Base-by-base conservation (phyloP, 495 filamentous ascomycete species). In the Penicillium pancosmium region DNA sequence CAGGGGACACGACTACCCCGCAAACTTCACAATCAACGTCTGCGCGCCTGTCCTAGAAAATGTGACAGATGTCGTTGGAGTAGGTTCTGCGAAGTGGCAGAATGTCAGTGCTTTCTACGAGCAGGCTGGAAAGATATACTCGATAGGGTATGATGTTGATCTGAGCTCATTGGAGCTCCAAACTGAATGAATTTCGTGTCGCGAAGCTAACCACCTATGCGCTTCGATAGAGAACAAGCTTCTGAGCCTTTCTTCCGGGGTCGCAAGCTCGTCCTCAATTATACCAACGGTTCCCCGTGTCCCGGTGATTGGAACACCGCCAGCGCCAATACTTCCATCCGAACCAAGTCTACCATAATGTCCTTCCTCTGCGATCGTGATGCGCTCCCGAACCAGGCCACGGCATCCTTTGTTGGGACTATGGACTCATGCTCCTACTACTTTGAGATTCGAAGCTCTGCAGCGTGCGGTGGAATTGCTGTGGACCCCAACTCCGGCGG, bases 21-120 rank as follows among this genome's bases (percentile, higher is more conserved):
- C 88, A 13, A 98, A 98, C 74, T 98, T 99, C 69, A 97, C 92
- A 1, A 68, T 99, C 54, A 99, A 99, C 67, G 88, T 99, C 63
- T 99, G 95, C 73, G 88, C 83, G 46, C 83, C 92, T 1, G 91
- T 97, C 21, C 83, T 98, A 34, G 90, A 95, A 62, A 73, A 82
- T 31, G 71, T 93, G 18, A 80, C 86, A 21, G 80, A 92, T 62
- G 87, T 92, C 7, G 82, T 85, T 15, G 90, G 86, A 0, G 73
- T 98, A 12, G 80, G 88, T 0, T 77, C 84, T 58, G 66, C 75
- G 50, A 65, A 78, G 38, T 92, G 87, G 86, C 80, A 78, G 77
- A 96, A 97, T 70, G 83, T 98, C 64, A 93, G 91, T 73, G 94
- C 94, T n/a, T 96, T 85, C 69, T 98, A 98, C 62, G 80, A 86